Evolutionary conservation across 2,329 filamentous ascomycete species (phyloP), one percentile per base, ranked within the genome.

Genomic region (Lizonia empirigonia): DNA sequence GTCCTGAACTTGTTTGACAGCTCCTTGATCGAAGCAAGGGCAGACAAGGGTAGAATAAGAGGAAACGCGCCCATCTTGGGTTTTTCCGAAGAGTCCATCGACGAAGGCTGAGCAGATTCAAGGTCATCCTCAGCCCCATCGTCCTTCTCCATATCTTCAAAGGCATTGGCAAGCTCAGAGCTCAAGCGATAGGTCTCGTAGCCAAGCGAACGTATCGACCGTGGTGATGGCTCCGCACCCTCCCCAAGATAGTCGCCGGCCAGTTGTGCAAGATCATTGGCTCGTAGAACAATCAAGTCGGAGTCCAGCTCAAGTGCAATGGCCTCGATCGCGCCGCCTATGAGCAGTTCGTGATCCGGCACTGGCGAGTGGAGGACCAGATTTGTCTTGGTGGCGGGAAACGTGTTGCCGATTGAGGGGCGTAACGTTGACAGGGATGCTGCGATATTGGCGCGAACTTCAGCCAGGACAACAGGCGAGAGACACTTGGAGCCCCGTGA

Each of bases 181-280:
- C 56, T 74, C 54, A 71, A 67, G 29, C 72, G 68, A 46, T 82
- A 81, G 12, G 82, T 79, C 46, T 85, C 82, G 57, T 84, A 85
- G 2, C 80, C 80, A 47, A 83, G 68, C 51, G 78, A 68, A 54
- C 78, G 66, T 59, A 81, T 60, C 44, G 76, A 64, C 24, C 71
- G 63, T 10, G 73, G 67, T 78, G 29, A 84, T 78, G 36, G 82
- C 74, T 58, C 76, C n/a, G 75, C 54, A 53, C 81, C 79, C 63
- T 89, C 85, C 4, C 86, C 87, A 8, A 92, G 73, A 62, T 91
- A 90, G 34, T 84, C 80, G 2, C 86, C 87, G 0, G 87, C 80
- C 20, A 94, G 76, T 40, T 86, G 80, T 3, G 87, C 87, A 44
- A 95, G 74, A 63, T 88, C 86, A 55, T 86, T 82, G 1, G 89